A percentile compares a stretch with the other conserved stretches of the same genome.
Conservation (phyloP, 169 alveolate genomes). For the Plasmodium relictum region DNA sequence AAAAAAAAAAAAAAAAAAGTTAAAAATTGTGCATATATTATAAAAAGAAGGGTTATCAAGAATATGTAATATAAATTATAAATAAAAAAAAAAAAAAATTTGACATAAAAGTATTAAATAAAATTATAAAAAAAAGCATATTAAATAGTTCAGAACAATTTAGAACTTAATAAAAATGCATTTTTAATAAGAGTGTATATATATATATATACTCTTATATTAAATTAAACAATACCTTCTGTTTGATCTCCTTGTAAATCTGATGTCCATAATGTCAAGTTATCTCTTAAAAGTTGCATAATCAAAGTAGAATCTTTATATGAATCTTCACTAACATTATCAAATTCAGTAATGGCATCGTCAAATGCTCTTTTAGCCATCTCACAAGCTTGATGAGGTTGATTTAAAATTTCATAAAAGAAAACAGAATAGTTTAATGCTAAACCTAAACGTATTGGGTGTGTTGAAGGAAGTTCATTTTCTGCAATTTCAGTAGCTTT, state of each 20-base stretch:
- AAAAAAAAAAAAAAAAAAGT: conserved; percentile 14
- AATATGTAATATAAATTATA: neutral
- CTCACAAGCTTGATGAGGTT: conserved; percentile 99
- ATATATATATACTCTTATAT: neutral
- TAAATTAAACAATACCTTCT: conserved; percentile 17
- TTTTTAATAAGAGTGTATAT: neutral
- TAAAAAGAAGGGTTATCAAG: neutral
- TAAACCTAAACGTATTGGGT: conserved; percentile 98
- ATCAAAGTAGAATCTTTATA: conserved; percentile 96
- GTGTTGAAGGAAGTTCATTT: conserved; percentile 95
- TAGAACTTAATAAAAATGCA: neutral
- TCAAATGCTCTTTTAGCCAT: conserved; percentile 98
- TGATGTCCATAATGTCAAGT: conserved; percentile 96
- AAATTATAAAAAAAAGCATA: no score
- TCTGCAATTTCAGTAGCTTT: conserved; percentile 97
- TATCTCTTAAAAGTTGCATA: conserved; percentile 97
- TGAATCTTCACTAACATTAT: conserved; percentile 95
- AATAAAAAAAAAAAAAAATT: neutral
- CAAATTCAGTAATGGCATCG: conserved; percentile 96
- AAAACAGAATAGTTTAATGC: conserved; percentile 98
- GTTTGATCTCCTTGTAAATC: conserved; percentile 89
- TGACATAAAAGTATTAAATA: no score
- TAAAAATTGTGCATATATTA: neutral
- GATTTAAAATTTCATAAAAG: conserved; percentile 98
- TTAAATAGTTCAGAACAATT: no score